phyloP scores from a whole-genome alignment of 2,329 filamentous ascomycete species.

The Microdochium paspali region DNA sequence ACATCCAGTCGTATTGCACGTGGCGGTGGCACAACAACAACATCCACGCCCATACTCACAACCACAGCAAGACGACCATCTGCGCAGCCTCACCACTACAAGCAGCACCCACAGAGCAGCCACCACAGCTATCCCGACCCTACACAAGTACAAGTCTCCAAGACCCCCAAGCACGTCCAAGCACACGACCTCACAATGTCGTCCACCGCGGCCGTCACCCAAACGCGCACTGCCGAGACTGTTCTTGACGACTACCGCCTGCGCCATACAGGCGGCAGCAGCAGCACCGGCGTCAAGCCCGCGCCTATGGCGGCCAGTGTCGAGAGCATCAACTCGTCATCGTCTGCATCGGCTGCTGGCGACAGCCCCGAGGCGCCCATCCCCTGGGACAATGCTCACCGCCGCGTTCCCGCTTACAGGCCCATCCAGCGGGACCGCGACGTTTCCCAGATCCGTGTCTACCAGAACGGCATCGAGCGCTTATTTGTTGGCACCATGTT shows the following conservation, averaged over 20 bases:
- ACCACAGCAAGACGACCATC: no score
- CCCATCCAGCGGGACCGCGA: constrained; percentile 15
- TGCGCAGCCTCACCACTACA: no score
- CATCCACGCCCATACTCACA: no score
- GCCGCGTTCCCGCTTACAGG: constrained; percentile 16
- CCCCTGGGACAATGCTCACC: constrained; percentile 7
- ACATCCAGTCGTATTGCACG: no score
- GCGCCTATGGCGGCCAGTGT: no score
- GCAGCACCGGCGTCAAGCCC: neutral
- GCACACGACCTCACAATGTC: no score
- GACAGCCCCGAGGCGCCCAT: neutral
- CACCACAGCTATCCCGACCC: neutral
- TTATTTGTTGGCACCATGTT: constrained; percentile 17
- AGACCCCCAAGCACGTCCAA: neutral
- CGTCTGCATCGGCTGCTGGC: neutral
- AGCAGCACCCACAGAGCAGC: no score
- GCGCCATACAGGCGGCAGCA: neutral
- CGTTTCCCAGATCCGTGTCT: constrained; percentile 11
- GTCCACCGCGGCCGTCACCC: neutral
- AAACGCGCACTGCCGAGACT: neutral
- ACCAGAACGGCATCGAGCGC: constrained; percentile 11
- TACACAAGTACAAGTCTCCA: neutral
- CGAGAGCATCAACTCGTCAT: neutral
- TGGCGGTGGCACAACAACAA: no score
- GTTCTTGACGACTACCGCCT: neutral